These are phyloP conservation scores for Taxillus chinensis DNA, from an alignment of 164 flowering plant genomes.

Conservation along the genomic window DNA sequence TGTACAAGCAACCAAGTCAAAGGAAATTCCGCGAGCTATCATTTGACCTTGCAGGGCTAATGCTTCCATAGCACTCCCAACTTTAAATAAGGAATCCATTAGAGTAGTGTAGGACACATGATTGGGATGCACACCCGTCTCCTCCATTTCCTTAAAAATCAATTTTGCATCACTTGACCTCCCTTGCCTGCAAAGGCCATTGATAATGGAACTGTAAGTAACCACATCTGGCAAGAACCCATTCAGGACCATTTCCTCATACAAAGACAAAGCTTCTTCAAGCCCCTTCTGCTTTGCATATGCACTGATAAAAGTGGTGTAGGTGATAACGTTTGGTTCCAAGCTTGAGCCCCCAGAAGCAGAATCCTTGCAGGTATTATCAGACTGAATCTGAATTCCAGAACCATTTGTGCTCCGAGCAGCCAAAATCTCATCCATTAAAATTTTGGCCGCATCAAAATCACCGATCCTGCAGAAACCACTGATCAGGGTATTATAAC, in stretches of 20 bases:
- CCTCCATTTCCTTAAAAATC: slow-evolving; percentile 59
- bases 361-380: not conserved
- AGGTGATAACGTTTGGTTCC: slow-evolving; percentile 45
- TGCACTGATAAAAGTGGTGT: slow-evolving; percentile 54
- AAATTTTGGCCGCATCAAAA: slow-evolving; percentile 40
- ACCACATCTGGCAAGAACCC: slow-evolving; percentile 74
- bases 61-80: slow-evolving; percentile 29
- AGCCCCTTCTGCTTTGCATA: slow-evolving; percentile 31
- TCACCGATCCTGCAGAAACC: slow-evolving; percentile 58
- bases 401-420: not conserved
- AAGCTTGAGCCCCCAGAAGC: slow-evolving; percentile 9
- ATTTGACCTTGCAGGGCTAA: slow-evolving; percentile 42
- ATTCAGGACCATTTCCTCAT: slow-evolving; percentile 50
- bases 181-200: slow-evolving; percentile 60
- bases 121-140: slow-evolving; percentile 59
- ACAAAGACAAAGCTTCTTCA: slow-evolving; percentile 53
- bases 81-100: slow-evolving; percentile 48
- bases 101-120: slow-evolving; percentile 56
- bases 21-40: slow-evolving; percentile 54
- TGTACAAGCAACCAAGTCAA: slow-evolving; percentile 60
- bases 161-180: slow-evolving; percentile 42
- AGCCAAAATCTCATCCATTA: slow-evolving; percentile 39
- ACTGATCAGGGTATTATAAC: slow-evolving; percentile 58
- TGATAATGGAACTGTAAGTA: slow-evolving; percentile 47
- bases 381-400: not conserved